Conservation (phyloP, 306 rosid species). For the Amphicarpaea edgeworthii region DNA sequence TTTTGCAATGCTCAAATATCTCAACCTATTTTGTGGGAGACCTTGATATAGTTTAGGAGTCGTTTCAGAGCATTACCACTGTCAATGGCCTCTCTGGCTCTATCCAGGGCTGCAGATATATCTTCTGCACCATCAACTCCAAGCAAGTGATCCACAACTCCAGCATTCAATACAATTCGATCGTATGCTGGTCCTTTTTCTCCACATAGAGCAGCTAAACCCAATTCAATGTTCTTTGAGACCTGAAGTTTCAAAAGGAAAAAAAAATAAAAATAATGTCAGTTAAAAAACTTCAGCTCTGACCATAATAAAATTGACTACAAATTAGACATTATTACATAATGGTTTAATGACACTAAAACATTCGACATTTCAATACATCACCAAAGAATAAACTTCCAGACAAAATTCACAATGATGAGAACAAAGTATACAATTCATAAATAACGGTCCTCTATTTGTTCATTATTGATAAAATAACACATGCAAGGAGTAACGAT, state of each 20-base stretch:
- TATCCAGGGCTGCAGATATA: constrained; percentile 70
- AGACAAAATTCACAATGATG: not conserved
- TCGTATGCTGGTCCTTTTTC: constrained; percentile 94
- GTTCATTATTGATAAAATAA: not conserved
- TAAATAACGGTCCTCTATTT: not conserved
- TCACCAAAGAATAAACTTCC: constrained; percentile 3
- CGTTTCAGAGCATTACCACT: constrained; percentile 88
- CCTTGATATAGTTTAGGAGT: constrained; percentile 78
- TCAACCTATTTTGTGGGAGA: constrained; percentile 65
- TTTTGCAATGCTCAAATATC: constrained; percentile 35
- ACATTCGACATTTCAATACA: not conserved
- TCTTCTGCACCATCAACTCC: constrained; percentile 93
- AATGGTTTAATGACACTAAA: not conserved
- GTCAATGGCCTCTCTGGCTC: constrained; percentile 95
- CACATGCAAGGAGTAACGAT: constrained; percentile 6
- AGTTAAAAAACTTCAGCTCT: constrained; percentile 27
- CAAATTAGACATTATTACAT: constrained; percentile 21
- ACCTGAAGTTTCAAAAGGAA: constrained; percentile 56
- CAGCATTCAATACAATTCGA: constrained; percentile 89
- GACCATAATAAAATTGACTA: not conserved
- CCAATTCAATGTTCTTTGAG: constrained; percentile 85
- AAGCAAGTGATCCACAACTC: constrained; percentile 92
- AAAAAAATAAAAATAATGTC: constrained; percentile 10
- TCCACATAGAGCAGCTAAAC: constrained; percentile 85
- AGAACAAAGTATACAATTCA: constrained; percentile 2